Evolutionary conservation across 208 protist genomes (phyloP), one percentile per base, ranked within the genome.

Genomic region (Crithidia expoeki): DNA sequence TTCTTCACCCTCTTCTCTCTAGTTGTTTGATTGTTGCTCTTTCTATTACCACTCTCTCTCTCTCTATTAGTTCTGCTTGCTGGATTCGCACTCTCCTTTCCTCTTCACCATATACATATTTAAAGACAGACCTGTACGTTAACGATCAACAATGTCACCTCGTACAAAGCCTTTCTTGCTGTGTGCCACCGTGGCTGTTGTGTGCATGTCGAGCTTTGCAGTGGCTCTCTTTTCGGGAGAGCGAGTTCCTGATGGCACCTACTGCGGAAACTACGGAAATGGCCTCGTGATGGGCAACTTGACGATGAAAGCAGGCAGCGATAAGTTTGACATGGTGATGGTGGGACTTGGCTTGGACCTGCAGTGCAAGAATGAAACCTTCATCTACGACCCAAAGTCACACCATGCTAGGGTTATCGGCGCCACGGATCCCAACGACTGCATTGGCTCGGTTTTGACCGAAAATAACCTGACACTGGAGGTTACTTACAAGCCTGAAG

Each of bases 191-290:
- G 2, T 49, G 46, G 49, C 58, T 27, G 28, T 40, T 28, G n/a
- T 50, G 16, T 27, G 71, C 4, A 7, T 74, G 12, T 33, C 38
- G 7, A 28, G 32, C 3, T 23, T 60, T 11, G 55, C 40, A 4
- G 2, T 66, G 28, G 32, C 51, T 14, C 30, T 72, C 40, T 50
- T 10, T 12, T 49, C 49, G 14, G 28, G 0, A 19, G 59, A 76
- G 42, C 49, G 53, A 17, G 46, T 70, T 19, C 68, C 73, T 10
- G 50, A 76, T 44, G 73, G 79, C 10, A 53, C 42, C 0, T 94
- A 94, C 58, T 94, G 89, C 61, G 86, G 84, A 23, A 71, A 36
- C 40, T 92, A 92, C 60, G 68, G 76, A 9, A 44, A 64, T 28
- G 74, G 78, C 32, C 57, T 94, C 23, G 74, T 92, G 0, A 72